Evolutionary conservation across 495 filamentous ascomycete species (phyloP).

Genomic region (Penicillium atrosanguineum): DNA sequence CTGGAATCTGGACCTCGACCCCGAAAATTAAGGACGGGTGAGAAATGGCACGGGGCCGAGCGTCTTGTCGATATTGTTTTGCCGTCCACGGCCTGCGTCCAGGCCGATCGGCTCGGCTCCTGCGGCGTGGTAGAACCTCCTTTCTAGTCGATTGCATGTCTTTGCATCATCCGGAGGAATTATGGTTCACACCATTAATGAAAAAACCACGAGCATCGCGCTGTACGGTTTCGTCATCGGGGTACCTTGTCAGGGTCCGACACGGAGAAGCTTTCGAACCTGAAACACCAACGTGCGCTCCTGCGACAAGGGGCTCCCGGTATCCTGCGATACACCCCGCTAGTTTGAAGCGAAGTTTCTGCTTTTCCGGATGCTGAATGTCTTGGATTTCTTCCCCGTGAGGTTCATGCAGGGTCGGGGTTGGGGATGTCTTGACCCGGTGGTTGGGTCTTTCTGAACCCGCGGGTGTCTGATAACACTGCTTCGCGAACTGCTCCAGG

Average conservation of each 20-base stretch:
- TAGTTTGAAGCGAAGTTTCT: neutral
- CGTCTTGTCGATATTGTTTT: neutral
- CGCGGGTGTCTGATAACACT: neutral
- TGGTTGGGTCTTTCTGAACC: neutral
- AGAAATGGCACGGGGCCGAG: neutral
- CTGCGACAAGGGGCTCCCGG: neutral
- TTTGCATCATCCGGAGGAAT: neutral
- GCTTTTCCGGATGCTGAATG: neutral
- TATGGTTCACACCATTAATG: too few relatives aligned
- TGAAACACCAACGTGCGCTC: conserved; percentile 2
- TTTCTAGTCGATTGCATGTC: neutral
- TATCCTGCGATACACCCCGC: neutral
- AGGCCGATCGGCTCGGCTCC: neutral
- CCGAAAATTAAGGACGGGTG: neutral
- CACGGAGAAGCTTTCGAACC: conserved; percentile 3
- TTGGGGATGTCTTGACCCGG: neutral
- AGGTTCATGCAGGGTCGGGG: neutral
- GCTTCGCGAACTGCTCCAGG: neutral
- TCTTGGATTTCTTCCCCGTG: neutral
- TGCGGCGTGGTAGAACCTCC: neutral
- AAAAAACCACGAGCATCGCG: neutral
- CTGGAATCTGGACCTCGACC: neutral
- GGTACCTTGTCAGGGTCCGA: neutral
- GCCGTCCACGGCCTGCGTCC: neutral
- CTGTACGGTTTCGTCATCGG: neutral